Percentiles rank a stretch among this genome's conserved stretches.
phyloP scores from a whole-genome alignment of 2,329 filamentous ascomycete genomes.

The Trichophaea hybrida region DNA sequence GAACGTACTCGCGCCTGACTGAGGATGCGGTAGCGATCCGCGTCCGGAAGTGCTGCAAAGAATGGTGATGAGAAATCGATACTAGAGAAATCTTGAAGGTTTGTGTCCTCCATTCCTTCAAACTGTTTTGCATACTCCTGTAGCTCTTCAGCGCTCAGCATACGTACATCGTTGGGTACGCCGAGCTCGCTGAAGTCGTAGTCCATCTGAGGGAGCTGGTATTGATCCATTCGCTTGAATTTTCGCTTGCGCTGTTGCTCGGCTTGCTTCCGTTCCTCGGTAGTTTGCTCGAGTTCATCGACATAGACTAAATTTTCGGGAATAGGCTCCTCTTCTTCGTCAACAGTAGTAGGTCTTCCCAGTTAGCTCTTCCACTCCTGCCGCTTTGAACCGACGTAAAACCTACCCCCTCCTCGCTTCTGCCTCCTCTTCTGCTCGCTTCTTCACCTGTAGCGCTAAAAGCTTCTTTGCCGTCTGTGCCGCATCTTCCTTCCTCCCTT shows the following conservation, averaged over 20 bases:
- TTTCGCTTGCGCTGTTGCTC: constrained; percentile 36
- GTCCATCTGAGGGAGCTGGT: constrained; percentile 80
- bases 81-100: constrained; percentile 55
- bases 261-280: constrained; percentile 49
- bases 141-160: constrained; percentile 90
- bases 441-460: constrained; percentile 85
- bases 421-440: constrained; percentile 71
- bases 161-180: constrained; percentile 76
- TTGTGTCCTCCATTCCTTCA: constrained; percentile 64
- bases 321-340: constrained; percentile 49
- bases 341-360: not conserved
- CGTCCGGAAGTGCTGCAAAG: constrained; percentile 76
- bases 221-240: constrained; percentile 86
- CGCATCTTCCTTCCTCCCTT: constrained; percentile 86
- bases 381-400: not conserved
- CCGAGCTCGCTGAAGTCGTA: constrained; percentile 65
- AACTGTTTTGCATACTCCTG: constrained; percentile 91
- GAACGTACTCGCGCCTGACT: constrained; percentile 84
- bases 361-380: not conserved
- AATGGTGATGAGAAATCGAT: constrained; percentile 96
- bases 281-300: constrained; percentile 72
- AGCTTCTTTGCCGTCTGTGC: constrained; percentile 80
- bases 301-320: constrained; percentile 71
- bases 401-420: constrained; percentile 38
- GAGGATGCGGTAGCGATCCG: constrained; percentile 90